phyloP scores from a whole-genome alignment of 805 yeast species.

The Sugiyamaella lignohabitans region DNA sequence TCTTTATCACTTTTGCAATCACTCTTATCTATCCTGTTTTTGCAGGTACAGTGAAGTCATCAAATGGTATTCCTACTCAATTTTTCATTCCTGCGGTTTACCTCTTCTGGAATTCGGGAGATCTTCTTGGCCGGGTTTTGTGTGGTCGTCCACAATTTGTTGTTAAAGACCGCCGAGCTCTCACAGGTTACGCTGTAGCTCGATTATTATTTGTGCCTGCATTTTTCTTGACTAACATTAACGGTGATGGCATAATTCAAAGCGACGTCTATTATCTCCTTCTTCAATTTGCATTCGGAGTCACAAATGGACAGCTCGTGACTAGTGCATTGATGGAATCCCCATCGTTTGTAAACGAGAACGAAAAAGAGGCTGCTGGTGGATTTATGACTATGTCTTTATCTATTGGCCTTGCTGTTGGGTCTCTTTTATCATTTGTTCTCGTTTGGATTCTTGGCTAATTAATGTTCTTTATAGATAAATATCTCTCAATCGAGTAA shows the following conservation, averaged over 20 bases:
- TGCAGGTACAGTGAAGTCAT: conserved; percentile 64
- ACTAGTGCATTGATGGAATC: conserved; percentile 77
- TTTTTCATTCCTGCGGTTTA: conserved; percentile 70
- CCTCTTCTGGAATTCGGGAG: conserved; percentile 86
- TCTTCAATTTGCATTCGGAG: conserved; percentile 72
- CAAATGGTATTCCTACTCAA: conserved; percentile 29
- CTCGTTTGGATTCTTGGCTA: conserved; percentile 37
- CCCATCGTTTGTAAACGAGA: conserved; percentile 51
- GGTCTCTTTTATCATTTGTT: conserved; percentile 69
- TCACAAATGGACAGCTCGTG: conserved; percentile 80
- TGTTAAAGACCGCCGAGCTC: conserved; percentile 37
- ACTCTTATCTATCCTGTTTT: conserved; percentile 85
- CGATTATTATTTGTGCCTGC: conserved; percentile 61
- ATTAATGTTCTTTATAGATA: conserved; percentile 3
- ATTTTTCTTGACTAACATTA: conserved; percentile 61
- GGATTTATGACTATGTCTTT: conserved; percentile 82
- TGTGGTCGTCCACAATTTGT: conserved; percentile 48
- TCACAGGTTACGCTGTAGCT: conserved; percentile 49
- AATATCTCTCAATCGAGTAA: too few species aligned
- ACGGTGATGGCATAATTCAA: conserved; percentile 35
- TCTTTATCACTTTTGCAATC: conserved; percentile 64
- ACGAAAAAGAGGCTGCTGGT: conserved; percentile 86
- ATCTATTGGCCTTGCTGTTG: conserved; percentile 70
- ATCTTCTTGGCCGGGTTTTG: conserved; percentile 64
- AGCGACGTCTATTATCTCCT: conserved; percentile 58